Evolutionary conservation across 2,329 filamentous ascomycete genomes (phyloP), one percentile per base, ranked within the genome.

Genomic region (Conoideocrella luteorostrata): DNA sequence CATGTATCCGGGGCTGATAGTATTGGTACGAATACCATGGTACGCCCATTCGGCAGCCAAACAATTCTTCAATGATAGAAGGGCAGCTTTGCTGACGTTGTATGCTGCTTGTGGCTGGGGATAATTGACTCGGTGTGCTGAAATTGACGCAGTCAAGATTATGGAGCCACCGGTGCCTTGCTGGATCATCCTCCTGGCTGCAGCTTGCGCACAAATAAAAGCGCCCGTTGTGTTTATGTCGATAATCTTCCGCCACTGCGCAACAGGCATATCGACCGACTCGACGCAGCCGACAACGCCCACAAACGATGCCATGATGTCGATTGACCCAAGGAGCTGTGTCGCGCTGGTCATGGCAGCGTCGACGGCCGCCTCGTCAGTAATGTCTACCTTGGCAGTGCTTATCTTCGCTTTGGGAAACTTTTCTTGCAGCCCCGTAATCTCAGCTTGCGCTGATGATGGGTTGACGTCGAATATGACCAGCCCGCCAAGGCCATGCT

Each of bases 1-100:
- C 79, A 88, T 87, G 53, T 89, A 89, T 1, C 85, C 85, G 0
- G 86, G 86, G 30, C 74, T 80, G 35, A 90, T 71, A 15, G 71
- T 77, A 52, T 90, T 89, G 5, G 85, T 80, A 3, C 82, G 65
- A 47, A 90, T 86, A 0, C 86, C 85, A 56, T 82, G 74, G 2
- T 68, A 63, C 1, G 80, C 81, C 85, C 84, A 89, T 61, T 90
- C 86, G 0, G 80, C 83, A 1, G 84, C 85, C 13, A 89, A 63
- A 28, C 71, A 80, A 50, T 73, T 77, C 39, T 78, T 80, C 51
- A 88, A 59, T 40, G 77, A 74, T 23, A 84, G 52, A 2, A 89
- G 61, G 0, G 77, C 83, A 0, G 82, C 78, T 60, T 90, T 90
- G 50, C 74, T 79, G 2, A 80, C 78, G 51, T 90, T 89, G 57